Percentiles rank a stretch among this genome's conserved stretches.
Evolutionary conservation across 1,139 yeast genomes (phyloP).

Genomic region (Scheffersomyces illinoinensis): DNA sequence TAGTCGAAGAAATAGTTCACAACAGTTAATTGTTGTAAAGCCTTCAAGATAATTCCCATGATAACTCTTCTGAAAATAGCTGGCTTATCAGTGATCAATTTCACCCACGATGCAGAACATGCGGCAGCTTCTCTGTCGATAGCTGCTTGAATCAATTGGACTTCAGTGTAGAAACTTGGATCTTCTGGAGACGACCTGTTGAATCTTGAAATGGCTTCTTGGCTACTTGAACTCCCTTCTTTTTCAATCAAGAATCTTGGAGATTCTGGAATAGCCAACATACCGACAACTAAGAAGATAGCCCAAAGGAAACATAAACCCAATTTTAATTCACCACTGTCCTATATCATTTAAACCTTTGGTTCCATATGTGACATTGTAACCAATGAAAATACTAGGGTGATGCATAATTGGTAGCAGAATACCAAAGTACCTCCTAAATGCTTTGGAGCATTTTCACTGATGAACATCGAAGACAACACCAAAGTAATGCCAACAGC

Average conservation of each 20-base stretch:
- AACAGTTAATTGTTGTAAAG: constrained; percentile 79
- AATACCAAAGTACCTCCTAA: constrained; percentile 26
- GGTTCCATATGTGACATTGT: constrained; percentile 22
- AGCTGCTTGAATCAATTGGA: constrained; percentile 62
- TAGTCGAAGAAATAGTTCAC: constrained; percentile 81
- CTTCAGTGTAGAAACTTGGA: constrained; percentile 56
- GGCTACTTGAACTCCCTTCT: constrained; percentile 35
- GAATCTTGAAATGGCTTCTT: constrained; percentile 57
- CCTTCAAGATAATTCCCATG: constrained; percentile 65
- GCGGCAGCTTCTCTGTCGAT: constrained; percentile 62
- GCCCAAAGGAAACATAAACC: constrained; percentile 24
- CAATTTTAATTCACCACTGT: constrained; percentile 20
- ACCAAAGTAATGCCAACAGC: constrained; percentile 25
- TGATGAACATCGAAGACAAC: constrained; percentile 24
- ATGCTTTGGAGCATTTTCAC: constrained; percentile 24
- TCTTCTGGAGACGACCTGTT: too few relatives aligned
- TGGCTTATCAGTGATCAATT: constrained; percentile 66
- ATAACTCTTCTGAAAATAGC: constrained; percentile 63
- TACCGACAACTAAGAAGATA: constrained; percentile 21
- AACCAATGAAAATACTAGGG: constrained; percentile 50
- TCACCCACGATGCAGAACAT: constrained; percentile 58
- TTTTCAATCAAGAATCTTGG: constrained; percentile 25
- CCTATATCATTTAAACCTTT: constrained; percentile 14
- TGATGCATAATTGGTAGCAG: constrained; percentile 25
- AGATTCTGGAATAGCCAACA: constrained; percentile 27